Evolutionary conservation across 441 rosid species (phyloP).

Genomic region (Breynia disticha): DNA sequence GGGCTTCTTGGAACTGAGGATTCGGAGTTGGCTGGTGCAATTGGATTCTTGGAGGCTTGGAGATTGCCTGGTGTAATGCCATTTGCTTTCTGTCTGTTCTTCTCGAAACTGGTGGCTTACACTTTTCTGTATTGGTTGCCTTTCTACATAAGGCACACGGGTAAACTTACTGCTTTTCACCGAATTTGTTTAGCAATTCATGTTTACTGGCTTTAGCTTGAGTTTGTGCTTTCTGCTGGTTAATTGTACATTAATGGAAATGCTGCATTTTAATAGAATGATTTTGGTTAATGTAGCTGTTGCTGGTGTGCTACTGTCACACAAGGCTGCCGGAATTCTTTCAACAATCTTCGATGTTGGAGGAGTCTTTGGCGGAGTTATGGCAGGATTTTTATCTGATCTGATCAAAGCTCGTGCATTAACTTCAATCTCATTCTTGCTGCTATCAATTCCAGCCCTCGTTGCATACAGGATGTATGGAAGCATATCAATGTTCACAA

Average conservation of each 20-base stretch:
- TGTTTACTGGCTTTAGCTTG: neutral
- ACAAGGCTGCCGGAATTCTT: slow-evolving; percentile 80
- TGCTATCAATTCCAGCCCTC: slow-evolving; percentile 66
- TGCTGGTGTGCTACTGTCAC: slow-evolving; percentile 71
- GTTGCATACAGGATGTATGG: slow-evolving; percentile 62
- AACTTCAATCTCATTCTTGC: slow-evolving; percentile 60
- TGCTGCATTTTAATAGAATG: slow-evolving; percentile 10
- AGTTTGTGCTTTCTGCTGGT: neutral
- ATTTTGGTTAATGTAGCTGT: slow-evolving; percentile 45
- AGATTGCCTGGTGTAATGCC: slow-evolving; percentile 78
- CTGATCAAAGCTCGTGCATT: slow-evolving; percentile 66
- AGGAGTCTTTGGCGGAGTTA: slow-evolving; percentile 76
- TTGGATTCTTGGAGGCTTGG: slow-evolving; percentile 83
- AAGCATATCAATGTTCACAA: slow-evolving; percentile 53
- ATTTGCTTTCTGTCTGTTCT: slow-evolving; percentile 76
- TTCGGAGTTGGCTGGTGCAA: slow-evolving; percentile 32
- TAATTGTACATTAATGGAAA: neutral
- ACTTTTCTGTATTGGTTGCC: slow-evolving; percentile 91
- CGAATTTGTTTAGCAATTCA: neutral
- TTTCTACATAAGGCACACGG: slow-evolving; percentile 83
- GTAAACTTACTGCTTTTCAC: slow-evolving; percentile 20
- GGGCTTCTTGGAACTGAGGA: slow-evolving; percentile 27
- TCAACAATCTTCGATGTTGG: slow-evolving; percentile 76
- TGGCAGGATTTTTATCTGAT: slow-evolving; percentile 74
- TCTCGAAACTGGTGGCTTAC: slow-evolving; percentile 89